Conservation (phyloP, 2,329 filamentous ascomycete species). For the Beauveria asiatica region DNA sequence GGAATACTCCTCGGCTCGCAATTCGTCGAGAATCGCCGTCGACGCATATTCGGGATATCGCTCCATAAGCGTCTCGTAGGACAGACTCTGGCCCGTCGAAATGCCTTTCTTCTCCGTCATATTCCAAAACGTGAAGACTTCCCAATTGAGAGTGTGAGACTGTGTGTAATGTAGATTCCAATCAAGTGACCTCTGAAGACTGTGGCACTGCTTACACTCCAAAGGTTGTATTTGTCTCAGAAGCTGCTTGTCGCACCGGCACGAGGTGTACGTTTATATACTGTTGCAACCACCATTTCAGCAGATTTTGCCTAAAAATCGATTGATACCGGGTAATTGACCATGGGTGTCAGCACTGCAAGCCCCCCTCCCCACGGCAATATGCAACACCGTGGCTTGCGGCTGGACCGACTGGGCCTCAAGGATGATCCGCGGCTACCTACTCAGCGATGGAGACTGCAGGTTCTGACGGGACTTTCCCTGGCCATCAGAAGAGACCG, state of each 20-base stretch:
- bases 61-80: slow-evolving; percentile 7
- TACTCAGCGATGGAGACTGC: neutral
- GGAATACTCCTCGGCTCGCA: slow-evolving; percentile 26
- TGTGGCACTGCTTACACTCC: neutral
- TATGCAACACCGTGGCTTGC: slow-evolving; percentile 4
- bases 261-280: neutral
- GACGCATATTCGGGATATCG: slow-evolving; percentile 26
- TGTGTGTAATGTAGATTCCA: neutral
- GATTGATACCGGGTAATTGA: neutral
- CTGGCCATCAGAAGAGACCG: neutral
- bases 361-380: neutral
- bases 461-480: neutral
- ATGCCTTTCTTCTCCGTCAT: neutral
- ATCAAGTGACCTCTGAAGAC: neutral
- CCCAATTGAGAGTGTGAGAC: neutral
- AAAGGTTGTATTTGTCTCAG: neutral
- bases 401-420: neutral
- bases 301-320: neutral
- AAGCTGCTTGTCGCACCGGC: neutral
- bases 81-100: neutral
- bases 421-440: neutral
- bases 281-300: neutral
- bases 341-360: neutral
- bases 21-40: slow-evolving; percentile 23
- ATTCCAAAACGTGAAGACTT: neutral